These are phyloP conservation scores for Eustoma russellianum DNA, from an alignment of 257 asterid genomes.

Conservation along the genomic window DNA sequence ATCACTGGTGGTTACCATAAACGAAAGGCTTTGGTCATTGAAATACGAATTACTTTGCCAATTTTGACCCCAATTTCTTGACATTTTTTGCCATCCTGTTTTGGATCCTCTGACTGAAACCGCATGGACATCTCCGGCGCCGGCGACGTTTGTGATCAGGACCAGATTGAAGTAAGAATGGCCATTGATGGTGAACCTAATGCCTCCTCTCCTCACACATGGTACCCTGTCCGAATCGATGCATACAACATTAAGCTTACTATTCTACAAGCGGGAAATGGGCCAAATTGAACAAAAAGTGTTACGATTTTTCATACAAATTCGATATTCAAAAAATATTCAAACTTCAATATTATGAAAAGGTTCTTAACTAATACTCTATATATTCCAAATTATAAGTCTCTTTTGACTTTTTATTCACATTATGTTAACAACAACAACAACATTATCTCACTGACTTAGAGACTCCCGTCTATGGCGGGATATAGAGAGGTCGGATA, in stretches of 20 bases:
- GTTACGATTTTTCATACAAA: too few species aligned
- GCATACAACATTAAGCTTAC: too few species aligned
- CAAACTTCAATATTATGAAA: too few species aligned
- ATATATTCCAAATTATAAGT: too few species aligned
- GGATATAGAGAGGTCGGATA: too few species aligned
- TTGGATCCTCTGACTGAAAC: slow-evolving; percentile 41
- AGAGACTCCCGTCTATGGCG: too few species aligned
- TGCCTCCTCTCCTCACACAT: slow-evolving; percentile 43
- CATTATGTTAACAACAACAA: too few species aligned
- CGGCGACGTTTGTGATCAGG: slow-evolving; percentile 47
- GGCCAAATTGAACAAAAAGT: too few species aligned
- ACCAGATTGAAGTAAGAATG: slow-evolving; percentile 43
- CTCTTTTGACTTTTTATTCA: too few species aligned
- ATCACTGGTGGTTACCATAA: slow-evolving; percentile 37
- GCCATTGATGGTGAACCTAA: slow-evolving; percentile 47
- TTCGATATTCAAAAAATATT: neutral
- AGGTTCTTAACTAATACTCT: too few species aligned
- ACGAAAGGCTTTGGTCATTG: slow-evolving; percentile 39
- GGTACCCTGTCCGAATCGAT: slow-evolving; percentile 20
- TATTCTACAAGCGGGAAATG: too few species aligned
- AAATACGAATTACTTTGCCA: slow-evolving; percentile 42
- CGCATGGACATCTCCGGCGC: slow-evolving; percentile 41
- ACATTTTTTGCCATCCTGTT: slow-evolving; percentile 39
- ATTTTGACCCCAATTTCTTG: slow-evolving; percentile 56
- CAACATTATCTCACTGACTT: too few species aligned